A percentile compares a stretch with the other conserved stretches of the same genome.
phyloP scores from a whole-genome alignment of 495 filamentous ascomycete genomes.

The Lophiostoma macrostomum region DNA sequence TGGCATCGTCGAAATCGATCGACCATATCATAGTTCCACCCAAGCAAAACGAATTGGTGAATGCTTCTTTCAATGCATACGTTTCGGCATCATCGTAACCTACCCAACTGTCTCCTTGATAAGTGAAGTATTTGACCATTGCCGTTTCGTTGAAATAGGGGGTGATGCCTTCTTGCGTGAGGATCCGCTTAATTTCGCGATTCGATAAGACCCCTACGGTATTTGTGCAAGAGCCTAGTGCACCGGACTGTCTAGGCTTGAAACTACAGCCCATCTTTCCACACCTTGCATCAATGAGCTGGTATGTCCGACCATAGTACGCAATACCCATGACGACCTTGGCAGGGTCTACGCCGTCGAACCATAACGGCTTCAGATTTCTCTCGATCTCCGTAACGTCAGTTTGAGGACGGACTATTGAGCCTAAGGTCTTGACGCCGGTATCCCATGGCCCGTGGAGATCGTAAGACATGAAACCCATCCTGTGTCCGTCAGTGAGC shows the following conservation, averaged over 20 bases:
- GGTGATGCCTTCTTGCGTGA: slow-evolving; percentile 17
- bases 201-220: slow-evolving; percentile 41
- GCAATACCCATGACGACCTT: slow-evolving; percentile 47
- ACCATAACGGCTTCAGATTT: slow-evolving; percentile 44
- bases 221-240: slow-evolving; percentile 39
- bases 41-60: slow-evolving; percentile 39
- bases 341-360: slow-evolving; percentile 35
- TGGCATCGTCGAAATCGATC: no score
- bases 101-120: slow-evolving; percentile 47
- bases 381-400: slow-evolving; percentile 45
- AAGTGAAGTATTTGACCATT: slow-evolving; percentile 45
- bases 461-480: slow-evolving; percentile 43
- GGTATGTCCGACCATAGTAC: slow-evolving; percentile 47
- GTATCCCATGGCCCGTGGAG: slow-evolving; percentile 45
- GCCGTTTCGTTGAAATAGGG: slow-evolving; percentile 33
- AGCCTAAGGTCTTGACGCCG: slow-evolving; percentile 30
- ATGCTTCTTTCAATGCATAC: slow-evolving; percentile 44
- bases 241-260: slow-evolving; percentile 30
- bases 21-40: slow-evolving; percentile 38
- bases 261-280: slow-evolving; percentile 36
- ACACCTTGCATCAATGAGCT: slow-evolving; percentile 41
- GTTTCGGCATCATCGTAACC: slow-evolving; percentile 47
- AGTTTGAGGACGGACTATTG: slow-evolving; percentile 39
- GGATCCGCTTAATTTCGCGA: slow-evolving; percentile 43
- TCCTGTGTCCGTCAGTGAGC: slow-evolving; percentile 43